Evolutionary conservation across 352 stramenopile species (phyloP).

Genomic region (Phytophthora fragariae): DNA sequence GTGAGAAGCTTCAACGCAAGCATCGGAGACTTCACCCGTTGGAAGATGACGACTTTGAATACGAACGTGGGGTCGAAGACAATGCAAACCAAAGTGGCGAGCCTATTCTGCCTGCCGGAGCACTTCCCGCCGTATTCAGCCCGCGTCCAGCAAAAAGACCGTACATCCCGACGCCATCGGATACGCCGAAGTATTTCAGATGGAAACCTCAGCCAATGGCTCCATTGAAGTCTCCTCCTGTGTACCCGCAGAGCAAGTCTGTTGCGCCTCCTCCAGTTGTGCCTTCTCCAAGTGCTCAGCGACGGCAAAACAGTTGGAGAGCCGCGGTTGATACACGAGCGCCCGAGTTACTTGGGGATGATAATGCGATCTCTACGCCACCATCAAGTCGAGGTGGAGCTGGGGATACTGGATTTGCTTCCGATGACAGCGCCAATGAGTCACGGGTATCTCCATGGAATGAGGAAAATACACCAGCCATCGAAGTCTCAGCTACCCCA

Average conservation of each 20-base stretch:
- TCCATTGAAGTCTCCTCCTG: constrained; percentile 13
- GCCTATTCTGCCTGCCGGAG: constrained; percentile 43
- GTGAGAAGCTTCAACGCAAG: constrained; percentile 45
- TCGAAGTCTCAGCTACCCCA: constrained; percentile 19
- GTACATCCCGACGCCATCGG: constrained; percentile 52
- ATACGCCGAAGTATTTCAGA: constrained; percentile 71
- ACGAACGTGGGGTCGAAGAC: constrained; percentile 24
- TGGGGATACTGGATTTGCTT: not conserved
- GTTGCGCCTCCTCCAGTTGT: constrained; percentile 3
- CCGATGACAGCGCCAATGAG: constrained; percentile 8
- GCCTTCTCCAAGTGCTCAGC: constrained; percentile 34
- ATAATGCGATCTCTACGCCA: constrained; percentile 1
- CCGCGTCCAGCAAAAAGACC: constrained; percentile 43
- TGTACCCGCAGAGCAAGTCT: constrained; percentile 18
- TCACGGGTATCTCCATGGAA: constrained; percentile 25
- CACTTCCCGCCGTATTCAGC: constrained; percentile 63
- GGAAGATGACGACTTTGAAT: constrained; percentile 11
- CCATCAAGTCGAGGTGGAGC: constrained; percentile 7
- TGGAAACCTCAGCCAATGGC: constrained; percentile 51
- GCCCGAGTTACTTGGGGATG: constrained; percentile 6
- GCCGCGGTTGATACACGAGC: not conserved
- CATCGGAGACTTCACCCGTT: constrained; percentile 20
- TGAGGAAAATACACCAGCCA: constrained; percentile 7
- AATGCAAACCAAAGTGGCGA: not conserved
- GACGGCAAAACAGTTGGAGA: constrained; percentile 33